Evolutionary conservation across 306 rosid species (phyloP).

Genomic region (Malus sieversii): DNA sequence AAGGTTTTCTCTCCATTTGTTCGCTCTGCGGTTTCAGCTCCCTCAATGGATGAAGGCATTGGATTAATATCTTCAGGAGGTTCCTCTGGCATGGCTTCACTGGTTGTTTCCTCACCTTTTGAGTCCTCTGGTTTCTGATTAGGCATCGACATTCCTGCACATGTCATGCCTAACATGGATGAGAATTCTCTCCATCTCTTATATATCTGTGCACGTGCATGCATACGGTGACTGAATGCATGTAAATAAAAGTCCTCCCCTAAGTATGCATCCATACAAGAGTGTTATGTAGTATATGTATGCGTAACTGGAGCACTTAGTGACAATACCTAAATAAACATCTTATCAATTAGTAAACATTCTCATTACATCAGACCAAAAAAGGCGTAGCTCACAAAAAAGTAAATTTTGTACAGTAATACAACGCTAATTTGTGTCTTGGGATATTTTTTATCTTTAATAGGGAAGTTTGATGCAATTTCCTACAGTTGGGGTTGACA

Average conservation of each 20-base stretch:
- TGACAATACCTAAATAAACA: not conserved
- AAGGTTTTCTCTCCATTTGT: slow-evolving; percentile 49
- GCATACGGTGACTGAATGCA: not conserved
- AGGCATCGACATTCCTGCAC: slow-evolving; percentile 39
- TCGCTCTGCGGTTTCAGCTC: slow-evolving; percentile 16
- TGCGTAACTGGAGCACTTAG: not conserved
- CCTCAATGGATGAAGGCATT: slow-evolving; percentile 24
- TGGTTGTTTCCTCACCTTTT: slow-evolving; percentile 15
- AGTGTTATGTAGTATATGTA: not conserved
- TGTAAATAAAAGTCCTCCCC: not conserved
- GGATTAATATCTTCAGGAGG: slow-evolving; percentile 21
- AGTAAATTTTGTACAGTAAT: not conserved
- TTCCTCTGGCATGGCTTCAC: slow-evolving; percentile 31
- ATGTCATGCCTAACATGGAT: not conserved
- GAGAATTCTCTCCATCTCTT: not conserved
- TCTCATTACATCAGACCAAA: not conserved
- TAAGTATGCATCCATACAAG: not conserved
- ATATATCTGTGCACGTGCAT: not conserved
- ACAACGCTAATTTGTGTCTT: not conserved
- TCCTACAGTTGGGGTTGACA: not conserved
- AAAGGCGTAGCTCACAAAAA: not conserved
- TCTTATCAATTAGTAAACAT: not conserved
- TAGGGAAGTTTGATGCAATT: not conserved
- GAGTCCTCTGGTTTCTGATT: slow-evolving; percentile 24
- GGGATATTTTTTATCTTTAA: not conserved